phyloP scores from a whole-genome alignment of 257 asterid genomes.

The Plantago major region DNA sequence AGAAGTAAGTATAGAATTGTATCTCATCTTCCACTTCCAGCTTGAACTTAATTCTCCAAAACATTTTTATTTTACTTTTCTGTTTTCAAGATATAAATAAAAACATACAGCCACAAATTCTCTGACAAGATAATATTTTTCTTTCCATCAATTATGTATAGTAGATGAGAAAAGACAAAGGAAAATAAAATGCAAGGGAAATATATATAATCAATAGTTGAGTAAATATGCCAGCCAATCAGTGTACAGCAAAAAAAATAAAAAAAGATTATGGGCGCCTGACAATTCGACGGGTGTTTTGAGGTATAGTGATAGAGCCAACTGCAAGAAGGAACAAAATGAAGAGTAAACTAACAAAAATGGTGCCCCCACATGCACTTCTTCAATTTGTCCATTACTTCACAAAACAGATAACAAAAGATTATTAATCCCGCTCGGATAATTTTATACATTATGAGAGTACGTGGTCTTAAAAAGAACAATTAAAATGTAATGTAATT shows the following conservation, averaged over 20 bases:
- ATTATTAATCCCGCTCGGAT: no score
- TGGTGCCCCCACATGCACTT: no score
- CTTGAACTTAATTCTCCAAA: no score
- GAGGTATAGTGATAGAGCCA: neutral
- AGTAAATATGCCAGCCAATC: slow-evolving; percentile 21
- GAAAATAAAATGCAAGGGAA: slow-evolving; percentile 8
- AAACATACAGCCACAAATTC: no score
- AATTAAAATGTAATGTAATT: no score
- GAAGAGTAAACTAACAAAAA: neutral
- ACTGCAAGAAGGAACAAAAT: slow-evolving; percentile 17
- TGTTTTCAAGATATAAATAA: neutral
- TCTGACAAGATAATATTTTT: neutral
- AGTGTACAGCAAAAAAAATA: neutral
- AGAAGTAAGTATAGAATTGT: no score
- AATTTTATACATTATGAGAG: no score
- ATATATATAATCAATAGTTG: neutral
- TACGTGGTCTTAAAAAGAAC: no score
- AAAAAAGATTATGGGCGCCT: slow-evolving; percentile 11
- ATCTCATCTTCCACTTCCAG: no score
- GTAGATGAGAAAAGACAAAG: slow-evolving; percentile 14
- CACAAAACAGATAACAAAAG: neutral
- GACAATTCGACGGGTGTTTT: slow-evolving; percentile 10
- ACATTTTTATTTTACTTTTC: neutral
- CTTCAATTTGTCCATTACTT: neutral
- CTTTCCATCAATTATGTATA: neutral